These are phyloP conservation scores for Trichoderma brevicompactum DNA, from an alignment of 2,329 filamentous ascomycete species.

Conservation along the genomic window DNA sequence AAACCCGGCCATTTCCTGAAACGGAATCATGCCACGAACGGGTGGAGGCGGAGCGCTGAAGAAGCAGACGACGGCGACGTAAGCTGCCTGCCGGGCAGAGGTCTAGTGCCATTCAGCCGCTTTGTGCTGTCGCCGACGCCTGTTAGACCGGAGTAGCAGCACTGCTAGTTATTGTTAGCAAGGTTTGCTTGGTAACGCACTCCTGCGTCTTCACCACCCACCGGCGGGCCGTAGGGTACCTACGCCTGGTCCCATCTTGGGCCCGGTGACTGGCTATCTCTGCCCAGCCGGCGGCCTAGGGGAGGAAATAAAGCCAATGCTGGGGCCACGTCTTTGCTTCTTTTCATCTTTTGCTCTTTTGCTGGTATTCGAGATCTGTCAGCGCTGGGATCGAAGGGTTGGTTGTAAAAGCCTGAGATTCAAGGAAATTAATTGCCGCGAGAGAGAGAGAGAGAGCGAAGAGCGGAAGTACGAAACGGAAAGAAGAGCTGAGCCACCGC, in stretches of 20 bases:
- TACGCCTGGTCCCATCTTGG: slow-evolving; percentile 10
- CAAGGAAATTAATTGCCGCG: neutral
- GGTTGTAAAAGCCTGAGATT: too few relatives aligned
- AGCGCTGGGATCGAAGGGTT: neutral
- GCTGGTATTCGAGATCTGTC: neutral
- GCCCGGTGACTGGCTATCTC: slow-evolving; percentile 7
- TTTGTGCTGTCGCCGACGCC: neutral
- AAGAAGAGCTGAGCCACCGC: neutral
- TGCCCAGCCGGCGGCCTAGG: slow-evolving; percentile 16
- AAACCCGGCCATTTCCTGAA: slow-evolving; percentile 12
- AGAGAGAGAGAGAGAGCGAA: neutral
- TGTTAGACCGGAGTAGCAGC: too few relatives aligned
- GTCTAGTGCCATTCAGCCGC: slow-evolving; percentile 20
- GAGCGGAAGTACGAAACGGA: neutral
- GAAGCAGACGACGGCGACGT: slow-evolving; percentile 12
- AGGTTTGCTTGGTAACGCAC: neutral
- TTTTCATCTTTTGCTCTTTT: neutral
- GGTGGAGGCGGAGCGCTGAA: slow-evolving; percentile 16
- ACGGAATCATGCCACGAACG: slow-evolving; percentile 22
- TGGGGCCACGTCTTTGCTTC: neutral
- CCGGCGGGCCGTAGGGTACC: neutral
- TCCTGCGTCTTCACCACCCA: slow-evolving; percentile 2
- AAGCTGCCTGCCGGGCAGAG: neutral
- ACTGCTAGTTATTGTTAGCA: neutral
- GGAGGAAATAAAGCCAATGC: slow-evolving; percentile 10